Evolutionary conservation across 179 eudicot genomes (phyloP), one percentile per base, ranked within the genome.

Genomic region (Drosera spatulata): DNA sequence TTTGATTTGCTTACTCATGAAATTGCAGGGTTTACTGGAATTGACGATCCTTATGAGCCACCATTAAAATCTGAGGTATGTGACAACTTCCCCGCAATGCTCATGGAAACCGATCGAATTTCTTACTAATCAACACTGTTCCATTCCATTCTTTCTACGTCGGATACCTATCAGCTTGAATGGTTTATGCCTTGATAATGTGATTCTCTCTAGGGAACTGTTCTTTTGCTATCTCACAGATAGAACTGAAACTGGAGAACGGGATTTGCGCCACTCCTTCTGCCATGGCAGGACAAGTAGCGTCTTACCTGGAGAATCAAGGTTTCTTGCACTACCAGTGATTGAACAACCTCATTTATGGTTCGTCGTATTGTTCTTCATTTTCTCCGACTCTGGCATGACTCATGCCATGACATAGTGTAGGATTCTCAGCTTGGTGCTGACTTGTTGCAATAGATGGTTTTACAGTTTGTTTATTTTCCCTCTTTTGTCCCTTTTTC

Each of bases 11-110:
- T 68, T 10, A 5, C 8, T 46, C 12, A 11, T 68, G 15, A 54
- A 48, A 37, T 54, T 65, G 71, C 85, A 91, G 97, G 96, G 65
- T 91, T 91, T 80, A 91, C 97, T 58, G 97, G 97, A 48, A 85
- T 91, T 37, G 96, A 91, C 64, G 97, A 91, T 80, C 97, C 96
- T 48, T 91, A 88, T 62, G 97, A 91, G 66, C 82, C 83, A 42
- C 89, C 93, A 55, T 43, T 79, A 61, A 71, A 81, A 22, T 81
- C 83, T 58, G 90, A 85, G 94, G 90, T 85, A 44, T 63, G 72
- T 65, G 46, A 7, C 47, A 5, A 41, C 39, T 7, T 50, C 13
- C 5, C 13, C 5, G n/a, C 13, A n/a, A 10, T 50, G 13, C 53
- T 50, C n/a, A 50, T 50, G 53, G 12, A 50, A 46, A 46, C 10